Evolutionary conservation across 345 rosid genomes (phyloP).

Genomic region (Jatropha curcas): DNA sequence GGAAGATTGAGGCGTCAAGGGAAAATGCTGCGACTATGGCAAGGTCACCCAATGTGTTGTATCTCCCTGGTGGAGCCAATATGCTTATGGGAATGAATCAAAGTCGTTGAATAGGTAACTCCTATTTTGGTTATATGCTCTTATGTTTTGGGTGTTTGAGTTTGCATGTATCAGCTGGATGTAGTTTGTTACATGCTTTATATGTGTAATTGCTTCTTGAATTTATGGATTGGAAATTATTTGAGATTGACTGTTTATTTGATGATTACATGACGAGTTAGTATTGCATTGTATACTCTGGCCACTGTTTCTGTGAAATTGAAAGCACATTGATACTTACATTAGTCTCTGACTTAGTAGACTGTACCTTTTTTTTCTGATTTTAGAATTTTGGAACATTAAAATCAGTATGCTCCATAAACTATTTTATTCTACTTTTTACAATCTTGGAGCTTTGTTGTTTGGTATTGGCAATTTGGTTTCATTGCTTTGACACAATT

Average conservation of each 20-base stretch:
- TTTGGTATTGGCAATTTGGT: not conserved
- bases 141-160: not conserved
- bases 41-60: constrained; percentile 79
- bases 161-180: not conserved
- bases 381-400: not conserved
- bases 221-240: not conserved
- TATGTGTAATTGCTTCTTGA: not conserved
- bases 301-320: not conserved
- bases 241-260: too few relatives aligned
- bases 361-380: not conserved
- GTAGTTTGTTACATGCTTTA: not conserved
- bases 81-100: constrained; percentile 76
- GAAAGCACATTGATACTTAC: not conserved
- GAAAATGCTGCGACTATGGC: constrained; percentile 89
- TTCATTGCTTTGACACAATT: not conserved
- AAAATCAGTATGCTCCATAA: not conserved
- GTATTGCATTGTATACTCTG: too few relatives aligned
- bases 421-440: not conserved
- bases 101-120: constrained; percentile 32
- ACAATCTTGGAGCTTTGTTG: not conserved
- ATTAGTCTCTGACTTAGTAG: not conserved
- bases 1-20: constrained; percentile 96
- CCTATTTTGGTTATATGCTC: not conserved
- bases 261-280: too few relatives aligned
- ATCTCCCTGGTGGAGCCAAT: constrained; percentile 88